Base-by-base conservation (phyloP, 1,284 basidiomycete genomes). In the Sporisorium sorghi region DNA sequence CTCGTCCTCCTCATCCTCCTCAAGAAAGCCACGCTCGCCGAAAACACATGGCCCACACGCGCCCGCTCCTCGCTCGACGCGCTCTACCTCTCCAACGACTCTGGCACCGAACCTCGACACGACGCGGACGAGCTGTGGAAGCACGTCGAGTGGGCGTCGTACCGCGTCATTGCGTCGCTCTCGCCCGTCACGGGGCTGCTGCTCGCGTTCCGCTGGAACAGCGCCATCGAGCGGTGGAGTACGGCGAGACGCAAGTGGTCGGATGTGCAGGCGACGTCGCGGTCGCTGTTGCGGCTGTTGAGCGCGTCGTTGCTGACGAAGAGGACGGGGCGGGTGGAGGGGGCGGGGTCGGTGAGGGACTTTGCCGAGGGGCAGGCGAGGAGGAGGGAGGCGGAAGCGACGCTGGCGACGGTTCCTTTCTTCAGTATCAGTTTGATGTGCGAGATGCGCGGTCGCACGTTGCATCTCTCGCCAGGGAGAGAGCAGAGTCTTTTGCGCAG, bases 381-480 rank as follows among this genome's bases (percentile, higher is more conserved):
- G 14, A 44, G 44, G 12, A n/a, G 19, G 5, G 42, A 54, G 5
- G 56, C 56, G 24, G 55, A 74, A 15, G 62, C 52, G 12, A 50
- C 50, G 0, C 33, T 75, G 10, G 66, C 72, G 1, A 50, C 59
- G 0, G 26, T 75, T 0, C 63, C 63, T 1, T 75, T 75, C 54
- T 75, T 75, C 65, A 69, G 63, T 49, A 67, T 75, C 33, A 50
- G 55, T 21, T 44, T 75, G n/a, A 70, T 75, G 72, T 54, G 48
- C 49, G 58, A 75, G 42, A 70, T 75, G 62, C 66, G 72, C 2
- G 72, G 66, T 2, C 50, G 50, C 0, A 14, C 52, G 2, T 39
- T 74, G 35, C 40, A 63, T 19, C 49, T 71, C 4, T 43, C 52
- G 24, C 26, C 46, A 3, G 32, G 26, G 14, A 26, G 28, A n/a